phyloP scores from a whole-genome alignment of 441 rosid genomes.

The Populus hybrid region DNA sequence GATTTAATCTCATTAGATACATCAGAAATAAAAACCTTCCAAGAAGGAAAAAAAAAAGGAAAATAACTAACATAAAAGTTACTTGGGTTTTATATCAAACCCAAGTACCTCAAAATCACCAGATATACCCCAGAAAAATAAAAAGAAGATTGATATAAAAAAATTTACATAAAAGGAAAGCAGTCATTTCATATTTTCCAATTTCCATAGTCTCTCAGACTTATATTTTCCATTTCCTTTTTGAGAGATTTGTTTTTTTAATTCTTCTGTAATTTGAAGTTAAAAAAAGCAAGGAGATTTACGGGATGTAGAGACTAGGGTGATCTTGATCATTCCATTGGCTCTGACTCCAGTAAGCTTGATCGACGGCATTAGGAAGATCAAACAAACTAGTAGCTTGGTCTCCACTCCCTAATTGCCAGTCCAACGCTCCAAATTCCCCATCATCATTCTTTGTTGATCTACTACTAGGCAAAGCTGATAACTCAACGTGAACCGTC shows the following conservation, averaged over 20 bases:
- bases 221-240: conserved; percentile 20
- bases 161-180: conserved; percentile 19
- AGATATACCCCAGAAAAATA: conserved; percentile 9
- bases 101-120: no score
- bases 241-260: background rate
- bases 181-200: conserved; percentile 25
- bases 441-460: conserved; percentile 29
- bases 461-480: conserved; percentile 29
- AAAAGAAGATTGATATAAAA: conserved; percentile 12
- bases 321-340: conserved; percentile 78
- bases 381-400: conserved; percentile 56
- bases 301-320: conserved; percentile 59
- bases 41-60: no score
- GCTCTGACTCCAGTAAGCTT: conserved; percentile 72
- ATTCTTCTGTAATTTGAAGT: background rate
- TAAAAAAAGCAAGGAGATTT: conserved; percentile 24
- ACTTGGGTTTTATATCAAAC: no score
- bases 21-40: no score
- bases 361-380: conserved; percentile 62
- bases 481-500: conserved; percentile 39
- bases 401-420: conserved; percentile 41
- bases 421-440: conserved; percentile 65
- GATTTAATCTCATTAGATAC: no score
- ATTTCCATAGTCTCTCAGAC: background rate
- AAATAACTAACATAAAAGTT: no score